Evolutionary conservation across 805 yeast species (phyloP), one percentile per base, ranked within the genome.

Genomic region (Lachancea thermotolerans): DNA sequence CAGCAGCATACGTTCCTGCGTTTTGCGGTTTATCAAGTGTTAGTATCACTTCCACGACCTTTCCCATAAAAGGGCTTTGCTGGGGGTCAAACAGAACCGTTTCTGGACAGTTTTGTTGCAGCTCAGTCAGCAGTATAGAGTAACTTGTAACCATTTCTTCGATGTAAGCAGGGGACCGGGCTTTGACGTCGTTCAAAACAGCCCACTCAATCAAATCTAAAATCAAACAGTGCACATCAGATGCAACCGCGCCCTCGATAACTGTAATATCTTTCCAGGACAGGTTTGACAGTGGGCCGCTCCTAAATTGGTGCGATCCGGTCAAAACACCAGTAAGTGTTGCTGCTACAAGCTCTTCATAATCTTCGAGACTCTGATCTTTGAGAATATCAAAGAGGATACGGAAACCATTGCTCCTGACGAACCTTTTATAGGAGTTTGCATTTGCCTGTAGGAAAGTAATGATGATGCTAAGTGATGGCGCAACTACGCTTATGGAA

Each of bases 391-490:
- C 71, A 60, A 41, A 82, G 49, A 39, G 67, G 62, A 45, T 2
- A 74, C 70, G 43, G 77, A 59, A 9, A 75, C 72, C 42, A 68
- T 71, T 25, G 76, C 60, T 74, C 8, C 69, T 71, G 29, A 72
- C 67, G 49, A 84, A 83, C 18, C 72, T 62, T 25, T 65, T 69
- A 43, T 74, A 74, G 2, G 72, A 69, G 29, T 69, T 68, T 2
- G 70, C 58, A 1, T 81, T 81, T 6, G 73, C 59, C 6, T 71
- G 59, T 12, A 85, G 62, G 4, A 80, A 59, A 45, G 72, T 71
- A 5, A 80, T 65, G 15, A 85, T 58, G 11, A 85, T 59, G n/a
- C 63, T 62, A n/a, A 71, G 46, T 0, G 35, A 12, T 8, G 16
- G 21, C 17, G 14, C 9, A 3, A 41, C 17, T 10, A 35, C 39